Percentiles rank a stretch among this genome's conserved stretches.
Conservation (phyloP, 208 protist genomes). For the Wallacemonas sp. region DNA sequence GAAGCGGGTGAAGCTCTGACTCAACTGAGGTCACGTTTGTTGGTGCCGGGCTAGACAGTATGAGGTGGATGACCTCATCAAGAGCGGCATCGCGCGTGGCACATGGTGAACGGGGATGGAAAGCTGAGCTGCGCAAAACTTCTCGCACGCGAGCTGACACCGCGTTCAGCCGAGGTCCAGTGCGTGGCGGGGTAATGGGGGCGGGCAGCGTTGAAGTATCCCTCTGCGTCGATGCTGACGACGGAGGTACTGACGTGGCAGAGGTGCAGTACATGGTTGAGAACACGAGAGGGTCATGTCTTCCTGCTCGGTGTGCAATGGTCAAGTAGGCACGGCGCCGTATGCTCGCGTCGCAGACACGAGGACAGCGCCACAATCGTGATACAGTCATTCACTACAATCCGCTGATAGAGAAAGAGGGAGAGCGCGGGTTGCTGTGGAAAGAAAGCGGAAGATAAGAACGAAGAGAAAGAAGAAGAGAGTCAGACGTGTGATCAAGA, state of each 20-base stretch:
- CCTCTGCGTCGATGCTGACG: no score
- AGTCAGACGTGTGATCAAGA: neutral
- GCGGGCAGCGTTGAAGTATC: neutral
- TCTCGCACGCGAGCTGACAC: slow-evolving; percentile 8
- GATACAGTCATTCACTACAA: no score
- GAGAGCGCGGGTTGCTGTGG: neutral
- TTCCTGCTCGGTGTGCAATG: neutral
- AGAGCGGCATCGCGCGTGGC: neutral
- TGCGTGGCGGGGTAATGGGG: neutral
- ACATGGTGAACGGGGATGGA: neutral
- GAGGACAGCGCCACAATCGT: no score
- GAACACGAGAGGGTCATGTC: neutral
- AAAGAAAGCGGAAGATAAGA: neutral
- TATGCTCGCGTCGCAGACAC: no score
- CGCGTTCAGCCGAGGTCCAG: neutral
- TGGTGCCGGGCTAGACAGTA: no score
- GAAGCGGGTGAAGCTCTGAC: slow-evolving; percentile 46
- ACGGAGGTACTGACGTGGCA: no score
- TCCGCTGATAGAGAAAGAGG: no score
- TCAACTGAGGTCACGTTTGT: neutral
- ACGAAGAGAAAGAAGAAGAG: slow-evolving; percentile 4
- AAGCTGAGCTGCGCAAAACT: neutral
- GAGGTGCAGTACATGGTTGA: no score
- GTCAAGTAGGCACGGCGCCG: no score
- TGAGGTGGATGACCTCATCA: slow-evolving; percentile 3